A percentile compares a stretch with the other conserved stretches of the same genome.
Conservation (phyloP, 192 early-diverging fungal genomes). For the Coemansia sp. region DNA sequence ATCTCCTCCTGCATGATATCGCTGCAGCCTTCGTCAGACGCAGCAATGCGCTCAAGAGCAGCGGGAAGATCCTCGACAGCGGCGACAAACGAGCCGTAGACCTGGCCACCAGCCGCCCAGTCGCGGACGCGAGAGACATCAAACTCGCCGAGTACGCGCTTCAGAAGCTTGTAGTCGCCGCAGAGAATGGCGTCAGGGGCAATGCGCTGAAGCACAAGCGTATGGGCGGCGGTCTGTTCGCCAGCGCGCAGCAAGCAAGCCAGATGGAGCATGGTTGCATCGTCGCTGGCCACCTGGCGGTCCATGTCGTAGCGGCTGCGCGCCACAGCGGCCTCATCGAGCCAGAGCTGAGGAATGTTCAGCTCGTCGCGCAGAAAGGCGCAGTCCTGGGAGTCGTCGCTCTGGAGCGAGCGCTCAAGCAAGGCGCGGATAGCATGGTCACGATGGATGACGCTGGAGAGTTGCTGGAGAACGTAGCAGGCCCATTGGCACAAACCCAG, state of each 20-base stretch:
- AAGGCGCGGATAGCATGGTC: slow-evolving; percentile 51
- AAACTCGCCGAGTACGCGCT: slow-evolving; percentile 37
- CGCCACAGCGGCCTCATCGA: slow-evolving; percentile 40
- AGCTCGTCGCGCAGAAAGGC: slow-evolving; percentile 64
- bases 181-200: slow-evolving; percentile 59
- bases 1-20: slow-evolving; percentile 14
- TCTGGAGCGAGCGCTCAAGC: slow-evolving; percentile 30
- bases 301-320: slow-evolving; percentile 57
- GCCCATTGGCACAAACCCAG: slow-evolving; percentile 86
- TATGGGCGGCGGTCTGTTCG: slow-evolving; percentile 50
- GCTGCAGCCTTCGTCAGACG: not conserved
- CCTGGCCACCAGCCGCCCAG: slow-evolving; percentile 39
- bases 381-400: slow-evolving; percentile 15
- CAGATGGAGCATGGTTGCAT: slow-evolving; percentile 32
- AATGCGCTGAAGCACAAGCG: slow-evolving; percentile 55
- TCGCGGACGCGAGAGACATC: slow-evolving; percentile 19
- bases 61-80: slow-evolving; percentile 30
- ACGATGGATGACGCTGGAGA: slow-evolving; percentile 52
- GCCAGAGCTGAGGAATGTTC: slow-evolving; percentile 64
- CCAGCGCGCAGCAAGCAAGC: slow-evolving; percentile 51
- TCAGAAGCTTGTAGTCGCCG: slow-evolving; percentile 48
- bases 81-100: slow-evolving; percentile 36
- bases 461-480: slow-evolving; percentile 70
- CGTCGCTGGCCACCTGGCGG: slow-evolving; percentile 6
- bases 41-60: slow-evolving; percentile 26